A percentile compares a stretch with the other conserved stretches of the same genome.
Conservation (phyloP, 345 rosid genomes). For the Mercurialis annua region DNA sequence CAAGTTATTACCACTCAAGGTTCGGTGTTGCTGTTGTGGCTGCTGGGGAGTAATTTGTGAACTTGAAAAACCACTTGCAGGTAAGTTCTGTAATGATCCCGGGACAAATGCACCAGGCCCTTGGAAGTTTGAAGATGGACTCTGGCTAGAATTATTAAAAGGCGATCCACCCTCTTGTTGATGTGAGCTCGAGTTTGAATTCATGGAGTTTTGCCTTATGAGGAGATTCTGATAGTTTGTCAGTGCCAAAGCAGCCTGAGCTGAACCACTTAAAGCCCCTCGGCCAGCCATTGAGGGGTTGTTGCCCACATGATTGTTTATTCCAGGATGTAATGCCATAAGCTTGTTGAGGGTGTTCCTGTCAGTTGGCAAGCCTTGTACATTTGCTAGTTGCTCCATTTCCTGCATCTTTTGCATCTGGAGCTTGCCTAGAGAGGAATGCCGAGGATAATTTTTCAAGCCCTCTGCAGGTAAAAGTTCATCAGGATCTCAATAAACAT, state of each 20-base stretch:
- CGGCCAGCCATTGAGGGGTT: conserved; percentile 52
- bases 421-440: conserved; percentile 47
- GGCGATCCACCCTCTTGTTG: conserved; percentile 64
- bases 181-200: conserved; percentile 51
- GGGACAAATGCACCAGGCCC: conserved; percentile 45
- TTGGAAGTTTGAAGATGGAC: conserved; percentile 64
- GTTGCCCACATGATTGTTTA: conserved; percentile 47
- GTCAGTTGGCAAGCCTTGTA: conserved; percentile 80
- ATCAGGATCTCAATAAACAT: background rate
- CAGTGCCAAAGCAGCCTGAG: conserved; percentile 79
- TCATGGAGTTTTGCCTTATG: conserved; percentile 76
- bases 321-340: conserved; percentile 61
- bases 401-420: conserved; percentile 85
- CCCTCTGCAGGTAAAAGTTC: conserved; percentile 56
- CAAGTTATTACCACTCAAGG: conserved; percentile 40
- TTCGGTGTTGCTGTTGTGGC: conserved; percentile 53
- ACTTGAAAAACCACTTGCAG: conserved; percentile 45
- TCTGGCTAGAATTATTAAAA: conserved; percentile 51
- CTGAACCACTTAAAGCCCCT: conserved; percentile 63
- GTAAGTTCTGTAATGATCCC: conserved; percentile 63
- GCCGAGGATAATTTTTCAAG: conserved; percentile 75
- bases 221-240: conserved; percentile 70
- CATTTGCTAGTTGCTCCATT: conserved; percentile 72
- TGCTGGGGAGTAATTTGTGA: conserved; percentile 46
- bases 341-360: conserved; percentile 76